Base-by-base conservation (phyloP, 352 stramenopile species). In the Pythium oligandrum region DNA sequence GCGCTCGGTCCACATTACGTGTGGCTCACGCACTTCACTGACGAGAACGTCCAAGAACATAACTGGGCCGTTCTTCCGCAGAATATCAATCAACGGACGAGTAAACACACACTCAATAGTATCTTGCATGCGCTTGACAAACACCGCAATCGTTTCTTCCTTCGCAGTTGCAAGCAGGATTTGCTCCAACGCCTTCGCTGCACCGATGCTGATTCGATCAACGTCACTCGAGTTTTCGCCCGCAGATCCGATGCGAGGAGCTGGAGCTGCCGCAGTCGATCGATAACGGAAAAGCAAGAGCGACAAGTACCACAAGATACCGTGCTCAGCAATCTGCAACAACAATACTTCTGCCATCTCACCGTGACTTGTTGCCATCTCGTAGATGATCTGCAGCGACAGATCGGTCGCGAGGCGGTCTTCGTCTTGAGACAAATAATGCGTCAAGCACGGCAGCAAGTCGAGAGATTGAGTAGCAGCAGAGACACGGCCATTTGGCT, bases 41-140 rank as follows among this genome's bases (percentile, higher is more conserved):
- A 75, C 70, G 30, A 94, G 57, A 17, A 92, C 76, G 37, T 84
- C 66, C 48, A 94, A 57, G 56, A 94, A 86, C 49, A 75, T 76
- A 30, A 83, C 64, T 8, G 81, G 72, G 2, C 83, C 82, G 1
- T 64, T 73, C 46, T 71, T 75, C 43, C 71, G 65, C 48, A 94
- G 60, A 52, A 88, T 83, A 40, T 90, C 79, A 6, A 94, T 83
- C 42, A 94, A 51, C 17, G 84, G 75, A 31, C 68, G 66, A 4
- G 84, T 94, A 56, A 94, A 94, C 17, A 94, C 61, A 39, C 71
- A 83, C 53, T 93, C 82, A 51, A 94, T 94, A 44, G 84, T 94
- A 35, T 70, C 68, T 48, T 94, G 84, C 79, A 94, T 90, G 34
- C 72, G 69, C 51, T 84, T 83, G 38, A 93, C 83, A 66, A 77